Conservation (phyloP, 164 flowering plant species). For the Malania oleifera region DNA sequence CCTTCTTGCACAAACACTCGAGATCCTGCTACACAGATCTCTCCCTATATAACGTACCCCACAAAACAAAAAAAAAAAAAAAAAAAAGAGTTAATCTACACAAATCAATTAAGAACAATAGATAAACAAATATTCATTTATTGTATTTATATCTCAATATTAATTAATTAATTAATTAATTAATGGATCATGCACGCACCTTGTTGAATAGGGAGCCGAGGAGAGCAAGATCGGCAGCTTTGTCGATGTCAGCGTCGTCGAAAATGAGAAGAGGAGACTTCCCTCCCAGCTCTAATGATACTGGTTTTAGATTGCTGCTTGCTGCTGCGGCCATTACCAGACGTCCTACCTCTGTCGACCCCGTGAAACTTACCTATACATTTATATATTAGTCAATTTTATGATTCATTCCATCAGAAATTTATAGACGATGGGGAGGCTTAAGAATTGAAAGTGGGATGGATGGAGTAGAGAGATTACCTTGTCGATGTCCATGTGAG, state of each 20-base stretch:
- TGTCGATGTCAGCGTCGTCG: conserved; percentile 73
- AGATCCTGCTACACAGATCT: conserved; percentile 69
- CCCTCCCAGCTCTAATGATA: conserved; percentile 82
- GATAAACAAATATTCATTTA: too few relatives aligned
- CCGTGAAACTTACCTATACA: conserved; percentile 84
- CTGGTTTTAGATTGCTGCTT: conserved; percentile 63
- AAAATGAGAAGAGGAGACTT: conserved; percentile 79
- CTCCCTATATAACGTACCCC: too few relatives aligned
- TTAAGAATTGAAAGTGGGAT: too few relatives aligned
- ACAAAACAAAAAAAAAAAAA: too few relatives aligned
- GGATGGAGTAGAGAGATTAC: conserved; percentile 29
- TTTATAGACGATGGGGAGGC: too few relatives aligned
- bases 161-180: too few relatives aligned
- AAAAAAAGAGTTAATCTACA: too few relatives aligned
- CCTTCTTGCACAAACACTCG: conserved; percentile 86
- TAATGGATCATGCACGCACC: too few relatives aligned
- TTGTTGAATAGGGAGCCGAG: conserved; percentile 44
- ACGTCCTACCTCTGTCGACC: conserved; percentile 75
- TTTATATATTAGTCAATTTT: too few relatives aligned
- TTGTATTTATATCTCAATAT: too few relatives aligned
- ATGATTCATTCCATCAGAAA: too few relatives aligned
- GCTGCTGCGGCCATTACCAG: conserved; percentile 72
- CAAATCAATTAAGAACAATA: too few relatives aligned
- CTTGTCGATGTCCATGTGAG: conserved; percentile 86
- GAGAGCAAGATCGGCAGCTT: conserved; percentile 58